Conservation (phyloP, 768 basidiomycete genomes). For the Nidula microcarpa region DNA sequence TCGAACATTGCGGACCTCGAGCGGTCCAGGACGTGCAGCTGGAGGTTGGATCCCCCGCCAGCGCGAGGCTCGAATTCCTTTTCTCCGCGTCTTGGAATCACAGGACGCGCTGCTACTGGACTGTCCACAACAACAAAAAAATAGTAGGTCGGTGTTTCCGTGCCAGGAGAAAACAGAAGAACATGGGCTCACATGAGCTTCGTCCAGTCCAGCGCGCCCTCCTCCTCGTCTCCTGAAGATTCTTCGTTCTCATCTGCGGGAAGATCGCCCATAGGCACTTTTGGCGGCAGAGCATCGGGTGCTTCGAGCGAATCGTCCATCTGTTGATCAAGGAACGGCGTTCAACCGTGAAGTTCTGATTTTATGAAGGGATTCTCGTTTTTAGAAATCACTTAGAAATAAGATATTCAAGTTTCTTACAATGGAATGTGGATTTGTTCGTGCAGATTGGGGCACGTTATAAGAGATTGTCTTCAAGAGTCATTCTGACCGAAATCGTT, state of each 20-base stretch:
- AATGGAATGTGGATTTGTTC: too few species aligned
- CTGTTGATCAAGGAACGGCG: too few species aligned
- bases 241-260: constrained; percentile 37
- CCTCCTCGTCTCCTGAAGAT: constrained; percentile 63
- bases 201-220: constrained; percentile 79
- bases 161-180: not conserved
- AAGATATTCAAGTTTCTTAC: too few species aligned
- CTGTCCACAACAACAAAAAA: constrained; percentile 14
- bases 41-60: constrained; percentile 67
- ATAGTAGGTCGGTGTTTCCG: too few species aligned
- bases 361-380: too few species aligned
- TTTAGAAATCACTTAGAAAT: too few species aligned
- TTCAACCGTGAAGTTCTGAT: too few species aligned
- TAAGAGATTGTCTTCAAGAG: too few species aligned
- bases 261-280: constrained; percentile 16
- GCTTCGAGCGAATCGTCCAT: constrained; percentile 67
- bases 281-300: constrained; percentile 26
- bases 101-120: constrained; percentile 46
- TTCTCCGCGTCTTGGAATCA: constrained; percentile 94
- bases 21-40: constrained; percentile 76
- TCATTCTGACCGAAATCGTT: too few species aligned
- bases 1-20: constrained; percentile 86
- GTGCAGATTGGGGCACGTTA: too few species aligned
- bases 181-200: constrained; percentile 50
- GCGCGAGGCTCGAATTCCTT: constrained; percentile 91